Evolutionary conservation across 805 yeast species (phyloP).

Genomic region (Tetrapisispora arboricola): DNA sequence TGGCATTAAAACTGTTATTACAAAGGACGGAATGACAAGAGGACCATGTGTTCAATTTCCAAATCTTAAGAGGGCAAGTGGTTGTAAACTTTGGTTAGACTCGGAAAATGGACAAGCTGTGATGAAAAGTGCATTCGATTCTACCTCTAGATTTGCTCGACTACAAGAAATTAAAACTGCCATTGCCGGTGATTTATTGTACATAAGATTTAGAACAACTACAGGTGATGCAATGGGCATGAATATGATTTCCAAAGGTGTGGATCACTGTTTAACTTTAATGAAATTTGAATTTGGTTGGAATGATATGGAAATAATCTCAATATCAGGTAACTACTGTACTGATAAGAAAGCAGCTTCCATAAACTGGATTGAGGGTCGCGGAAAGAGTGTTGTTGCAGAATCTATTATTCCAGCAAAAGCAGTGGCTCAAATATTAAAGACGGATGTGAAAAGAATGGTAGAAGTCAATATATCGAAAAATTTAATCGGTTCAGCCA

Average conservation of each 20-base stretch:
- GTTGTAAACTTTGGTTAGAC: conserved; percentile 90
- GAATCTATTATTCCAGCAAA: conserved; percentile 83
- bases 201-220: conserved; percentile 87
- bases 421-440: conserved; percentile 69
- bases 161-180: conserved; percentile 89
- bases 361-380: conserved; percentile 97
- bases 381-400: conserved; percentile 97
- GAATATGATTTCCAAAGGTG: conserved; percentile 99
- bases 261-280: conserved; percentile 70
- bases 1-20: conserved; percentile 83
- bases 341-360: conserved; percentile 99
- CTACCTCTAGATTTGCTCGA: conserved; percentile 97
- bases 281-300: conserved; percentile 87
- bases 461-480: conserved; percentile 83
- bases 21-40: conserved; percentile 97
- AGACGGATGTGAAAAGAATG: conserved; percentile 83
- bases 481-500: conserved; percentile 90
- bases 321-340: conserved; percentile 95
- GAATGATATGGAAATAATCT: conserved; percentile 84
- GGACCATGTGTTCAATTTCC: conserved; percentile 96
- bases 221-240: conserved; percentile 99
- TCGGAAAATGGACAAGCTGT: conserved; percentile 82
- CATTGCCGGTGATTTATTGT: conserved; percentile 85
- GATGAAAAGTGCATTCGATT: conserved; percentile 82
- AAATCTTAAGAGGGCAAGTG: conserved; percentile 75